Evolutionary conservation across 129 eudicot species (phyloP).

Genomic region (Flaveria brownii): DNA sequence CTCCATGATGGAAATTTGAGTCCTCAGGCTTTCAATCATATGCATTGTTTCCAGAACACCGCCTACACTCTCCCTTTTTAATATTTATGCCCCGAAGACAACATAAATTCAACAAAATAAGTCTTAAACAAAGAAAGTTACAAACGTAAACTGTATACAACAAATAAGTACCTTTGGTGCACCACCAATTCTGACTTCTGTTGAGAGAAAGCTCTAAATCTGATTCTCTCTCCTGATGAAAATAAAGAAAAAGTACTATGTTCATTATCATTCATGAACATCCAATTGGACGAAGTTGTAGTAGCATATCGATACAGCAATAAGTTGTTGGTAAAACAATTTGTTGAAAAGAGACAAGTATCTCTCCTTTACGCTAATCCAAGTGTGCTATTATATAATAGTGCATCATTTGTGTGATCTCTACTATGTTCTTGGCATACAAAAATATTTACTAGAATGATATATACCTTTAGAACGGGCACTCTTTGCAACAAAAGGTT

Average conservation of each 20-base stretch:
- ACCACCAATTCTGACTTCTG: neutral
- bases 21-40: neutral
- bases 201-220: neutral
- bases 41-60: neutral
- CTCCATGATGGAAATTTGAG: neutral
- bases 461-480: neutral
- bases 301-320: no score
- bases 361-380: no score
- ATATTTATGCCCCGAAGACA: neutral
- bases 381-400: no score
- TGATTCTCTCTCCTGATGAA: neutral
- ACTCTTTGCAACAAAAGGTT: neutral
- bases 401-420: neutral
- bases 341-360: no score
- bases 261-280: no score
- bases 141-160: neutral
- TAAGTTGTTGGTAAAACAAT: no score
- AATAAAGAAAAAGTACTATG: neutral
- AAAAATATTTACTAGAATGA: neutral
- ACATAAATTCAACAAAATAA: neutral
- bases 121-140: neutral
- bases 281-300: no score
- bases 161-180: neutral
- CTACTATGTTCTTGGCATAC: neutral
- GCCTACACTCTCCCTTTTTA: neutral